Evolutionary conservation across 768 basidiomycete genomes (phyloP), one percentile per base, ranked within the genome.

Genomic region (Boletus vinaceobasis): DNA sequence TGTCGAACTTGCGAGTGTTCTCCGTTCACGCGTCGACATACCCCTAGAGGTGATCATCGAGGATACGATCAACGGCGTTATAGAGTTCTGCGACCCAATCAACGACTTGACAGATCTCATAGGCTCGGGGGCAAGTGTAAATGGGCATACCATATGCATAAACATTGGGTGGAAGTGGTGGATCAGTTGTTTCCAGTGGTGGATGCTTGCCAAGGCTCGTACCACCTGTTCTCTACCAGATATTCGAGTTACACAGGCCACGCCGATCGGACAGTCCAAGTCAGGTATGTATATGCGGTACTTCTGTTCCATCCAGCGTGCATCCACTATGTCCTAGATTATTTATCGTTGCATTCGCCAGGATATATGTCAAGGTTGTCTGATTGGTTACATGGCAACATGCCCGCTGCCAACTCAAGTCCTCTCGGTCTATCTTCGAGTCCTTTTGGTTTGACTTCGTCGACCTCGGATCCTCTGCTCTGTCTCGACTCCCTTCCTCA

Each of bases 21-120:
- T 50, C 27, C 57, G 62, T 44, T 64, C 65, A 19, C 58, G 59
- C 1, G 53, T 79, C 47, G 48, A 55, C 6, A 42, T 79, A 38
- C 68, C 74, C 42, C 56, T 77, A 3, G 61, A 69, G 29, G 60
- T 65, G 38, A 60, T 83, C 53, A 51, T 81, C 32, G 49, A 66
- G 23, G 71, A 71, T 48, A 62, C 79, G 21, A 60, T 62, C 48
- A 52, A 60, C 7, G 81, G 80, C 11, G 43, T 60, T 13, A 57
- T 83, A 14, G 83, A 84, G 60, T 49, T 82, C 43, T 71, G 79
- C 57, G 66, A 80, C 54, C 65, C 73, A 15, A 43, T 58, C 11
- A 49, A 62, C 50, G 74, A 79, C 55, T 62, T 83, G 13, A 56
- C 57, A 3, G 57, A 71, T 23, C 67, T 84, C 33, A 57, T 81